Percentiles rank a stretch among this genome's conserved stretches.
Conservation (phyloP, 2,329 filamentous ascomycete genomes). For the Hypoxylon sp. region DNA sequence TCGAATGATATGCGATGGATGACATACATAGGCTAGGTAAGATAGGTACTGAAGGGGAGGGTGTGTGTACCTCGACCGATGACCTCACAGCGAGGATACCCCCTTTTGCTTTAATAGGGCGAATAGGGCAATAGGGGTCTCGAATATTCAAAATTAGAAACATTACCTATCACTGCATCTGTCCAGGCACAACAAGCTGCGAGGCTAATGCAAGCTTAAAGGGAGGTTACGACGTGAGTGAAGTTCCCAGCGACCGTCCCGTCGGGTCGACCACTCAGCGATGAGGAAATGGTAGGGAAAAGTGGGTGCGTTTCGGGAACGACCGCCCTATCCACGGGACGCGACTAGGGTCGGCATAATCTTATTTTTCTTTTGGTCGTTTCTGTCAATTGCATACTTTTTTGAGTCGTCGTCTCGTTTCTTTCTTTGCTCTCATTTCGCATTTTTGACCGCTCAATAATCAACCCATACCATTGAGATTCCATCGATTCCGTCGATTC, state of each 20-base stretch:
- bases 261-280: constrained; percentile 45
- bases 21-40: neutral
- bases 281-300: constrained; percentile 31
- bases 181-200: constrained; percentile 38
- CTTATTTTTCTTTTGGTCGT: constrained; percentile 21
- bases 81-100: constrained; percentile 28
- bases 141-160: constrained; percentile 34
- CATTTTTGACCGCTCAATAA: constrained; percentile 21
- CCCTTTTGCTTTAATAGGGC: neutral
- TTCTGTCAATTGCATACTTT: too few relatives aligned
- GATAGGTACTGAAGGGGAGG: constrained; percentile 4
- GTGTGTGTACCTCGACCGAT: constrained; percentile 15
- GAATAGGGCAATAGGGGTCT: constrained; percentile 24
- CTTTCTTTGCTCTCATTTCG: constrained; percentile 29
- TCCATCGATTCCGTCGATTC: constrained; percentile 19
- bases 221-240: constrained; percentile 37
- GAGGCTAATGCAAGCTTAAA: constrained; percentile 48
- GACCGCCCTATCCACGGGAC: constrained; percentile 38
- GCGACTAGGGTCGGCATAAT: constrained; percentile 21
- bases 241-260: constrained; percentile 47
- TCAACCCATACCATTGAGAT: constrained; percentile 27
- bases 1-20: constrained; percentile 8
- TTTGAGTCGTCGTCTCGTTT: constrained; percentile 10
- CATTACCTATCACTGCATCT: constrained; percentile 42
- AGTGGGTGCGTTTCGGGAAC: constrained; percentile 40